Percentiles rank a stretch among this genome's conserved stretches.
Evolutionary conservation across 352 stramenopile genomes (phyloP).

Genomic region (Phytopythium oedochilum): DNA sequence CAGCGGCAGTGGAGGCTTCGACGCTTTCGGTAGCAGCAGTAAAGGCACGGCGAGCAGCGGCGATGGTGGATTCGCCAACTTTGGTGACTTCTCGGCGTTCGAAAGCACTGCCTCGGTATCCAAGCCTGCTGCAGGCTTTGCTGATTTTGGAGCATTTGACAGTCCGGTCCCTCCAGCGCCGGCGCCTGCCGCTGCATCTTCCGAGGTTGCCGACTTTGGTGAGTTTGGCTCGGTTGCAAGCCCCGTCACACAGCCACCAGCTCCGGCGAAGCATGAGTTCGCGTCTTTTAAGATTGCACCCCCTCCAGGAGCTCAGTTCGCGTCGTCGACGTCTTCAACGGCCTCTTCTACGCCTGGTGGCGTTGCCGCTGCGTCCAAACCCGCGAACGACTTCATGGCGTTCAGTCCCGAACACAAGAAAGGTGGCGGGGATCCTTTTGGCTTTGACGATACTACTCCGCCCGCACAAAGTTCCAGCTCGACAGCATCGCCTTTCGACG

Average conservation of each 20-base stretch:
- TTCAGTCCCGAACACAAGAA: slow-evolving; percentile 45
- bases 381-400: slow-evolving; percentile 60
- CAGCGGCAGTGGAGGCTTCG: slow-evolving; percentile 15
- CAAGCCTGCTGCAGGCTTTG: slow-evolving; percentile 14
- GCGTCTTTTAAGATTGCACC: slow-evolving; percentile 68
- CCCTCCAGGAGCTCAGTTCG: slow-evolving; percentile 45
- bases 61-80: slow-evolving; percentile 43
- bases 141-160: slow-evolving; percentile 33
- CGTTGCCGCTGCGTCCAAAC: slow-evolving; percentile 10
- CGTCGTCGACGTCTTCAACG: slow-evolving; percentile 17
- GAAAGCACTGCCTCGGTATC: not conserved
- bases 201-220: slow-evolving; percentile 44
- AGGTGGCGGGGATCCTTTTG: slow-evolving; percentile 44
- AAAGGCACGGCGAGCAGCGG: slow-evolving; percentile 4
- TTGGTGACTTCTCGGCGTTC: slow-evolving; percentile 66
- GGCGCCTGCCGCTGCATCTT: slow-evolving; percentile 14
- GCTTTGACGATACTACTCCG: slow-evolving; percentile 36
- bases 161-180: slow-evolving; percentile 17
- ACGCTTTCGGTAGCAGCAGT: slow-evolving; percentile 21
- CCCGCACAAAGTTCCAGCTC: slow-evolving; percentile 11
- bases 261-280: slow-evolving; percentile 35
- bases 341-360: slow-evolving; percentile 3
- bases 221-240: slow-evolving; percentile 33
- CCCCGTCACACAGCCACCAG: slow-evolving; percentile 13
- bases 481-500: slow-evolving; percentile 34